Base-by-base conservation (phyloP, 495 filamentous ascomycete species). In the Tirmania nivea region DNA sequence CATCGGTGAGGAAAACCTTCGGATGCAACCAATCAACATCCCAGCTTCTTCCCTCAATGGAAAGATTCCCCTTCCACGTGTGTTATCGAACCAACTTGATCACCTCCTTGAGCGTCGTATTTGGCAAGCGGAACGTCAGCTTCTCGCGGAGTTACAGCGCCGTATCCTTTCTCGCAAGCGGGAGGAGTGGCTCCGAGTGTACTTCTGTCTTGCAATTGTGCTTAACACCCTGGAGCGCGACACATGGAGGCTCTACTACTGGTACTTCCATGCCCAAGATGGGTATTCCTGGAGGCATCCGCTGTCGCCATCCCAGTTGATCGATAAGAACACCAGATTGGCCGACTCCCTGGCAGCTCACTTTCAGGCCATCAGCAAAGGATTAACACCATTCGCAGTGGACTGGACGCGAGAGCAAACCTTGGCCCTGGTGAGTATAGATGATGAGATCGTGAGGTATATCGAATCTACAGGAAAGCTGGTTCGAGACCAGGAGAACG, bases 191-290 rank as follows among this genome's bases (percentile, higher is more conserved):
- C 56, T 64, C 14, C 54, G 60, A 34, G 58, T 64, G 20, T 64
- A 64, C 50, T 55, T 64, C 34, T 61, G 61, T 16, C 52, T 59
- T 12, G 54, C 50, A 7, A 58, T 64, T 12, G 48, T 64, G 19
- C 63, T 64, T 58, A 64, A 63, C 50, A 49, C 62, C 17, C 61
- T 64, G 42, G 62, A 64, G 35, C 61, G 62, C 10, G 62, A 64
- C 35, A 61, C 62, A 25, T 64, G 62, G 62, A 57, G 61, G 34
- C 59, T 64, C n/a, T 64, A 64, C 39, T 64, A 64, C 58, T 64
- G 62, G 62, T 50, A 64, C 48, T 64, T 64, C 53, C 62, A 64
- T 39, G 60, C 58, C 53, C 52, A 64, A 20, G 58, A 64, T 48
- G 62, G 62, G 14, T 56, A 64, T 35, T 52, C 55, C 45, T 64